Conservation (phyloP, 2,329 filamentous ascomycete genomes). For the Nakataea oryzae region DNA sequence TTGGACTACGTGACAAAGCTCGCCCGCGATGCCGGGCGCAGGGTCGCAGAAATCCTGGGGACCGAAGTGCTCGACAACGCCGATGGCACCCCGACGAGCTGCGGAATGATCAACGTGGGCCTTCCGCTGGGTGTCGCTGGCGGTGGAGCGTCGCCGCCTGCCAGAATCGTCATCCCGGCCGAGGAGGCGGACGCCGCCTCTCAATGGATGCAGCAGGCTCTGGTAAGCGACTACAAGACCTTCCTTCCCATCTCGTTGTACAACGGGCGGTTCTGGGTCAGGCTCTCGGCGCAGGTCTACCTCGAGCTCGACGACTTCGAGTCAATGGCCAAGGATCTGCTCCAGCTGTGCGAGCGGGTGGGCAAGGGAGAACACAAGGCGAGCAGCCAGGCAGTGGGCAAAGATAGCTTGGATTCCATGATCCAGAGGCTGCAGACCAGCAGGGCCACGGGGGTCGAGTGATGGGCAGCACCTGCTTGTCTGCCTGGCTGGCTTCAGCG, state of each 20-base stretch:
- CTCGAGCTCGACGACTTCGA: slow-evolving; percentile 72
- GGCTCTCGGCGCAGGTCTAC: slow-evolving; percentile 76
- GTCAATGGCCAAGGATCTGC: slow-evolving; percentile 46
- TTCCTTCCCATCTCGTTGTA: slow-evolving; percentile 59
- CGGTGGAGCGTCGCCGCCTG: slow-evolving; percentile 3
- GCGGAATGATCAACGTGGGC: slow-evolving; percentile 62
- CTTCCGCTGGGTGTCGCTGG: slow-evolving; percentile 48
- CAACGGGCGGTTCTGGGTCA: slow-evolving; percentile 52
- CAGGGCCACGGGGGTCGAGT: background rate
- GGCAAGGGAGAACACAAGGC: slow-evolving; percentile 6
- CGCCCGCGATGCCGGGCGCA: slow-evolving; percentile 51
- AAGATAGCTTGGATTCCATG: background rate
- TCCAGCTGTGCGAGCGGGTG: slow-evolving; percentile 13
- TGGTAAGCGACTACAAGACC: slow-evolving; percentile 55
- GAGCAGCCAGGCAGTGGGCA: background rate
- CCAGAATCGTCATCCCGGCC: slow-evolving; percentile 14
- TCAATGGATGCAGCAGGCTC: slow-evolving; percentile 45
- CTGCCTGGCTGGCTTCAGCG: background rate
- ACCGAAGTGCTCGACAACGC: slow-evolving; percentile 64
- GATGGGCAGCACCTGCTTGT: background rate
- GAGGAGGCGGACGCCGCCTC: slow-evolving; percentile 27
- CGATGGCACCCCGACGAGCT: slow-evolving; percentile 49
- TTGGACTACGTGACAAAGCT: slow-evolving; percentile 51
- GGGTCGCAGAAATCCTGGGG: slow-evolving; percentile 51
- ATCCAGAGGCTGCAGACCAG: background rate